Evolutionary conservation across 352 stramenopile genomes (phyloP).

Genomic region (Phytophthora cajani): DNA sequence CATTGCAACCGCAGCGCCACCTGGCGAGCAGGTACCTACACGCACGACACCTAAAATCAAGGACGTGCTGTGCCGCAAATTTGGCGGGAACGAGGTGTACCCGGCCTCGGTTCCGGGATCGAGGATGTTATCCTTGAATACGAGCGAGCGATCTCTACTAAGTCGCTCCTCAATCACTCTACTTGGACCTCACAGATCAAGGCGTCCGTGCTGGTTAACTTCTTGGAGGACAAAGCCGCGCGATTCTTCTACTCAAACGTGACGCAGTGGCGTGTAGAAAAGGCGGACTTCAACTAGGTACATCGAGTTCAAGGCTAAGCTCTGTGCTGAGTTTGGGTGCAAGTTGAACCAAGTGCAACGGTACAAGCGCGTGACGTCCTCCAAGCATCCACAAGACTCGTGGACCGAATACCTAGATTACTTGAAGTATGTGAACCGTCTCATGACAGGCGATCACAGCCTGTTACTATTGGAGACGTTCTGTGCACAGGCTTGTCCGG

Average conservation of each 20-base stretch:
- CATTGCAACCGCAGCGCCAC: background rate
- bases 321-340: slow-evolving; percentile 8
- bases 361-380: slow-evolving; percentile 9
- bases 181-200: no score
- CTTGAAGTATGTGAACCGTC: slow-evolving; percentile 21
- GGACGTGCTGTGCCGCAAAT: slow-evolving; percentile 3
- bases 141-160: slow-evolving; percentile 5
- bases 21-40: background rate
- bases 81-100: slow-evolving; percentile 13
- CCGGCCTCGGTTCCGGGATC: slow-evolving; percentile 3
- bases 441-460: slow-evolving; percentile 20
- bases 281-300: slow-evolving; percentile 4
- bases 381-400: slow-evolving; percentile 13
- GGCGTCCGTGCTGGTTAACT: no score
- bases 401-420: slow-evolving; percentile 24
- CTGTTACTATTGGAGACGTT: slow-evolving; percentile 14
- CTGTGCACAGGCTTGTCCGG: slow-evolving; percentile 7
- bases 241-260: background rate
- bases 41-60: background rate
- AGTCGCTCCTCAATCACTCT: slow-evolving; percentile 2
- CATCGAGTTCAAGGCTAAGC: no score
- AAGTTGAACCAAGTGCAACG: slow-evolving; percentile 25
- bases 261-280: slow-evolving; percentile 10
- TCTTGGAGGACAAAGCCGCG: no score
- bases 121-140: slow-evolving; percentile 18